Base-by-base conservation (phyloP, 192 early-diverging fungal species). In the Coemansia sp. region DNA sequence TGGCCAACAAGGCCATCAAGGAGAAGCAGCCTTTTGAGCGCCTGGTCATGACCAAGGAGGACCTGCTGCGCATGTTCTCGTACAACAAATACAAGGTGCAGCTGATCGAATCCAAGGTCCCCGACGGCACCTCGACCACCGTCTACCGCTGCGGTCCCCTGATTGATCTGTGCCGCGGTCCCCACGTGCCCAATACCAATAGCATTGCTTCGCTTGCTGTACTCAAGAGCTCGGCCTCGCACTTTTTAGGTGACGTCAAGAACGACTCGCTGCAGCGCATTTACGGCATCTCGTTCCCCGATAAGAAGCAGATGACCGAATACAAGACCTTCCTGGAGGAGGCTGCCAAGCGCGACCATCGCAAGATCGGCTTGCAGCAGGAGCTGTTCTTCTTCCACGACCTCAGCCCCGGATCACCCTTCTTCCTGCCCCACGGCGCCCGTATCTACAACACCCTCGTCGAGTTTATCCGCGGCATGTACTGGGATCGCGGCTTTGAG, bases 361-460 rank as follows among this genome's bases (percentile, higher is more conserved):
- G 93, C 57, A 95, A 91, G 78, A 93, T 99, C 55, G 97, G 97
- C 46, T 72, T 78, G 78, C 89, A 96, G 72, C 97, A 99, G 79
- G 97, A 99, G 62, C 84, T 99, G 48, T 99, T 93, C 88, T 97
- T 99, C 76, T 94, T 97, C 86, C 84, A 94, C 54, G 91, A 96
- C 43, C 75, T 97, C 26, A 88, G 85, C 58, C 94, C 97, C 20
- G 97, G 97, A 14, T 89, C 87, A 24, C 82, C 83, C 46, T 99
- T 97, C 73, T 93, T 94, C 79, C 72, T 95, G 44, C 97, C 97
- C n/a, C 85, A 95, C 58, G 97, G 97, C 50, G 65, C 97, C 11
- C 83, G 91, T 34, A 89, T 99, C 72, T 97, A 97, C 84, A 99
- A 97, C 78, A 85, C 85, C 10, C 78, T 99, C 52, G 81, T 94